Evolutionary conservation across 768 basidiomycete species (phyloP), one percentile per base, ranked within the genome.

Genomic region (Gelatoporia subvermispora): DNA sequence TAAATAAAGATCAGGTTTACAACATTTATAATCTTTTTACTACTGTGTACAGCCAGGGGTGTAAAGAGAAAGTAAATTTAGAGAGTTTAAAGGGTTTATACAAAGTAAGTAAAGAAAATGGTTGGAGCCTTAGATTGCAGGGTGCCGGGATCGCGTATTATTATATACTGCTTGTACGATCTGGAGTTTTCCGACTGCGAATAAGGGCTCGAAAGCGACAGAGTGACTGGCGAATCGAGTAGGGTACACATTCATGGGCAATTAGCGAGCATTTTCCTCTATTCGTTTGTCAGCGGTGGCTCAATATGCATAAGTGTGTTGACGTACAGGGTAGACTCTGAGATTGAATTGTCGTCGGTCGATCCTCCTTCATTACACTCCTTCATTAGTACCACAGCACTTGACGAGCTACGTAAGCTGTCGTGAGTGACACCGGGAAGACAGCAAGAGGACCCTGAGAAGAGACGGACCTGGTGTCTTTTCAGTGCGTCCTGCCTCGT

Each of bases 401-500:
- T 90, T 90, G 43, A 88, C 87, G 54, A 89, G 73, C 88, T 64
- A 48, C 11, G 16, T 16, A 22, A n/a, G 20, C 23, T 36, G 18
- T 39, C 17, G 22, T 55, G 44, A 55, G 53, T 47, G 4, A 16
- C 34, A 21, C 11, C 84, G 60, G 23, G 13, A 23, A 46, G 9
- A 25, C 25, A 34, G 40, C 46, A 41, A n/a, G n/a, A n/a, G n/a
- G 41, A 34, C 38, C 7, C 23, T 34, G 43, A 28, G 8, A 18
- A 42, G n/a, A 10, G 16, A 41, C 79, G 51, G 57, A 79, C 88
- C 79, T 91, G 88, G 63, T 91, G 88, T 51, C 88, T 78, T 68
- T 90, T 91, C 60, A 91, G 68, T 15, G 88, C 88, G 61, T 91
- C 88, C 68, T 90, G 88, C 55, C 88, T 77, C 42, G 88, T 91